phyloP scores from a whole-genome alignment of 75 land plant species.

The Ceratopteris richardii region DNA sequence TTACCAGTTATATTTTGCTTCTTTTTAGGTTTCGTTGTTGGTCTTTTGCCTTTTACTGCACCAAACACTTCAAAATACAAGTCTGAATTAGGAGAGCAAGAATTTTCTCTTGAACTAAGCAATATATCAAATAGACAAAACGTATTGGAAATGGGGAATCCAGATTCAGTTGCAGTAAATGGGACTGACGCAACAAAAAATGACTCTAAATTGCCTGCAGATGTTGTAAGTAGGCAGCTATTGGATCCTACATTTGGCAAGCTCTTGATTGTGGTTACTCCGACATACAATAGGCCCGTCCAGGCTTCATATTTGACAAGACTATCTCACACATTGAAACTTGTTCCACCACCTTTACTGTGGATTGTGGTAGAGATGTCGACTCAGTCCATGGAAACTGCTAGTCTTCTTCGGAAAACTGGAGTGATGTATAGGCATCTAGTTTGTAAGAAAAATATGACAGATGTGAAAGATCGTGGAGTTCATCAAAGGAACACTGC shows the following conservation, averaged over 20 bases:
- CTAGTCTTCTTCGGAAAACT: conserved; percentile 50
- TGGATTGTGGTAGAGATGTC: conserved; percentile 85
- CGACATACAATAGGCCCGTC: conserved; percentile 49
- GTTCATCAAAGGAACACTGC: conserved; percentile 78
- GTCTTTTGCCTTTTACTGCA: conserved; percentile 36
- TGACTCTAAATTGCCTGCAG: conserved; percentile 1
- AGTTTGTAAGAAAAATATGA: conserved; percentile 54
- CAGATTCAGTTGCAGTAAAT: neutral
- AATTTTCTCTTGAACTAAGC: conserved; percentile 24
- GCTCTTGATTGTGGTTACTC: conserved; percentile 69
- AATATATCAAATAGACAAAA: neutral
- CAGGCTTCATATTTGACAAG: conserved; percentile 55
- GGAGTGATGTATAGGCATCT: conserved; percentile 90
- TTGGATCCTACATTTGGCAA: conserved; percentile 26
- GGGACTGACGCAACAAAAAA: neutral
- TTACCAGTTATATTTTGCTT: conserved; percentile 45
- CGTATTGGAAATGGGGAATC: neutral
- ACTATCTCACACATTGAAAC: conserved; percentile 53
- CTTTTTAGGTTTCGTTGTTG: conserved; percentile 37
- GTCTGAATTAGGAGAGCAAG: conserved; percentile 23
- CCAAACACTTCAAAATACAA: conserved; percentile 25
- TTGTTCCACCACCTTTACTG: conserved; percentile 65
- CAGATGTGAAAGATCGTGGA: conserved; percentile 67
- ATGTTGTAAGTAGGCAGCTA: neutral
- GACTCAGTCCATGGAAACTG: conserved; percentile 49